Conservation (phyloP, 2,329 filamentous ascomycete genomes). For the Colletotrichum sublineola region DNA sequence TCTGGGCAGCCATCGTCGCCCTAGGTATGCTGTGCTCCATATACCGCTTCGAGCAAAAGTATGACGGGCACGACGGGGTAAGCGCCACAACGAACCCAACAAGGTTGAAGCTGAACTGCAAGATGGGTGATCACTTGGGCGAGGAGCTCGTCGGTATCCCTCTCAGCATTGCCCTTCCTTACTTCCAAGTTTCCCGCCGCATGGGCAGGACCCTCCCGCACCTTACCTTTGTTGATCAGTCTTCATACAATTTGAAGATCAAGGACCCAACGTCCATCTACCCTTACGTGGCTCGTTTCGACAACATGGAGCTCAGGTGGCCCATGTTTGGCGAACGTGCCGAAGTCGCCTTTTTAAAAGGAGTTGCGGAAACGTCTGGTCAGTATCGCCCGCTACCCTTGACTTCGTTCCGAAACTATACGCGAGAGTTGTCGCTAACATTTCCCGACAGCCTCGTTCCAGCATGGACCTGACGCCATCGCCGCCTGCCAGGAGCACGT, state of each 20-base stretch:
- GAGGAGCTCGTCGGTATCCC: slow-evolving; percentile 65
- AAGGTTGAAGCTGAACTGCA: slow-evolving; percentile 52
- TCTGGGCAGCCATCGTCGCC: slow-evolving; percentile 66
- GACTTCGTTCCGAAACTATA: background rate
- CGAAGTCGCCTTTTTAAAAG: slow-evolving; percentile 65
- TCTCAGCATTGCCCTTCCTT: slow-evolving; percentile 61
- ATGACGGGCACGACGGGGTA: slow-evolving; percentile 65
- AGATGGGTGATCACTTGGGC: slow-evolving; percentile 63
- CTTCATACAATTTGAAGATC: slow-evolving; percentile 66
- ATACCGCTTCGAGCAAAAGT: slow-evolving; percentile 65
- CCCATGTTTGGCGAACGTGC: slow-evolving; percentile 66
- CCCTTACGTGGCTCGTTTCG: slow-evolving; percentile 64
- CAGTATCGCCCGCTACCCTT: slow-evolving; percentile 4
- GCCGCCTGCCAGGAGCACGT: slow-evolving; percentile 66
- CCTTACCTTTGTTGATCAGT: slow-evolving; percentile 66
- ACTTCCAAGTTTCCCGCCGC: slow-evolving; percentile 62
- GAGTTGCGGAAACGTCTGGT: slow-evolving; percentile 62
- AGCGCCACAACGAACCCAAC: slow-evolving; percentile 50
- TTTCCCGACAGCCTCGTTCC: slow-evolving; percentile 57
- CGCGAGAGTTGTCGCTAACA: background rate
- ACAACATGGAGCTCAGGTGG: slow-evolving; percentile 68
- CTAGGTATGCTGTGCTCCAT: slow-evolving; percentile 67
- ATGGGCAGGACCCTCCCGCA: slow-evolving; percentile 66
- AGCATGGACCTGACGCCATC: slow-evolving; percentile 64
- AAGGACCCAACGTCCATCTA: slow-evolving; percentile 61